Evolutionary conservation across 1,139 yeast genomes (phyloP), one percentile per base, ranked within the genome.

Genomic region (Sugiyamaella paludigena): DNA sequence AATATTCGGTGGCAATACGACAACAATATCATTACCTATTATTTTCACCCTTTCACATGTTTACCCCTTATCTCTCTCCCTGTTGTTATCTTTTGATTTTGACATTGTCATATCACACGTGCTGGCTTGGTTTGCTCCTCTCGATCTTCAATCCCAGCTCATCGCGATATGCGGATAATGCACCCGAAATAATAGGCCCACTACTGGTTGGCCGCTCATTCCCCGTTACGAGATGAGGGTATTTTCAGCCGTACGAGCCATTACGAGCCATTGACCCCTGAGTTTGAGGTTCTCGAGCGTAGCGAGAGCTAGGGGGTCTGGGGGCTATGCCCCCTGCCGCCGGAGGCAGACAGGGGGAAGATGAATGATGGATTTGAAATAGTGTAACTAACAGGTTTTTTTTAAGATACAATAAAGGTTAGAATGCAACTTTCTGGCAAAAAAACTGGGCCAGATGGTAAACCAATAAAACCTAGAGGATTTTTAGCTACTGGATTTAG

Each of bases 371-470:
- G 24, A 19, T 19, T 19, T 19, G 24, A 5, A 19, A 19, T 19
- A 19, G 5, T 27, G 2, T n/a, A 7, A 19, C 41, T 36, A 43
- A 36, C 37, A 30, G 6, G 4, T 8, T 11, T 8, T 8, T 11
- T 8, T 24, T 13, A 16, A 42, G 76, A 72, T 58, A 92, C 98
- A 43, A 87, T 92, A 68, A 92, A 92, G 72, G 98, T 92, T 56
- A 81, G 98, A 67, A 91, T 91, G 98, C 98, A 91, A 71, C 79
- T 91, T 62, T 83, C 84, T 65, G 78, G 58, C 39, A 57, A 56
- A 49, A 47, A 54, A 36, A 42, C 45, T 30, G 47, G 51, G 10
- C 57, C 55, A 8, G 54, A 51, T 31, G 61, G 57, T 4, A 54
- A 59, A 39, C 79, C 19, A 38, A 47, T 43, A 30, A 50, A 50